phyloP scores from a whole-genome alignment of 768 basidiomycete species.

The Phlegmacium glaucopus region DNA sequence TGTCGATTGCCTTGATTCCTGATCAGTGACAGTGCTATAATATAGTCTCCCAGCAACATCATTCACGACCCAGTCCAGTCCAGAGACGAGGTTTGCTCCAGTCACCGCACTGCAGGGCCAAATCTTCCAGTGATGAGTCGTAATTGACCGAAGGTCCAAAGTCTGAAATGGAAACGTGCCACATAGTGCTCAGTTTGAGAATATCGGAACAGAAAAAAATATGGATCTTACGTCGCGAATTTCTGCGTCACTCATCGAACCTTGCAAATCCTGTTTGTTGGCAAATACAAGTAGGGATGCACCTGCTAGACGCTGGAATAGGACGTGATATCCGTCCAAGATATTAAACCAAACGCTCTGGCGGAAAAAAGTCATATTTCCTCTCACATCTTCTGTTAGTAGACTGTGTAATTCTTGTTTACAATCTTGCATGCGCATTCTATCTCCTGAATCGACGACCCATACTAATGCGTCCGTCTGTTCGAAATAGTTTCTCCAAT shows the following conservation, averaged over 20 bases:
- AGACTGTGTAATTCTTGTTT: slow-evolving; percentile 82
- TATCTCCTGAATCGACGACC: slow-evolving; percentile 97
- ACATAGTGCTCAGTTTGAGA: slow-evolving; percentile 13
- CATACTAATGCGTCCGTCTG: slow-evolving; percentile 97
- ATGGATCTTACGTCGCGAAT: slow-evolving; percentile 70
- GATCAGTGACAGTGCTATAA: slow-evolving; percentile 53
- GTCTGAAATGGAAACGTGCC: slow-evolving; percentile 41
- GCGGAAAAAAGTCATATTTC: slow-evolving; percentile 6
- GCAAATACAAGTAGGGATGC: slow-evolving; percentile 95
- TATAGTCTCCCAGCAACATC: slow-evolving; percentile 88
- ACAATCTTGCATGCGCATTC: slow-evolving; percentile 88
- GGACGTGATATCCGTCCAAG: slow-evolving; percentile 21
- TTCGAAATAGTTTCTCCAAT: slow-evolving; percentile 99
- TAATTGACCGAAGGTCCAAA: slow-evolving; percentile 78
- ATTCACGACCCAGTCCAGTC: slow-evolving; percentile 89
- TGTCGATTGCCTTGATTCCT: slow-evolving; percentile 13
- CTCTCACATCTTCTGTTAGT: slow-evolving; percentile 85
- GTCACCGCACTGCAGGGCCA: slow-evolving; percentile 91
- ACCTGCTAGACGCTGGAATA: slow-evolving; percentile 80
- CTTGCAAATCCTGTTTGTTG: slow-evolving; percentile 95
- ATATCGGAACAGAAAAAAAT: slow-evolving; percentile 13
- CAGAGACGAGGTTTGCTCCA: slow-evolving; percentile 78
- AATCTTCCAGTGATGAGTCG: slow-evolving; percentile 87
- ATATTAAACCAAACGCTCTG: slow-evolving; percentile 3
- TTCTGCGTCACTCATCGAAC: slow-evolving; percentile 78